These are phyloP conservation scores for Peronospora destructor DNA, from an alignment of 352 stramenopile species.

Conservation along the genomic window DNA sequence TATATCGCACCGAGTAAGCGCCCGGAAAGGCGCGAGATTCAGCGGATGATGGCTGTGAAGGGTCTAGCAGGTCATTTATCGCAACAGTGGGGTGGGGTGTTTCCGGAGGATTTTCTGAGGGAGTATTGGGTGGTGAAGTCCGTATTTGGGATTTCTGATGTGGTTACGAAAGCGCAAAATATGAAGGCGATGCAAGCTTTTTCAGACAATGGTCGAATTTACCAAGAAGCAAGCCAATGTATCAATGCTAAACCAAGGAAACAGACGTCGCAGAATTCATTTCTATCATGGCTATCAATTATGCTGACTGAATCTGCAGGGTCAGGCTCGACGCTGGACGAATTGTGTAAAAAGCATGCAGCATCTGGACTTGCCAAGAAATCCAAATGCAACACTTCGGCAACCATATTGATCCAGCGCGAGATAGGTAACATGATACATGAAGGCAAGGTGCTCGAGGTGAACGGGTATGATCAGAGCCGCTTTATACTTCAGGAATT, in stretches of 20 bases:
- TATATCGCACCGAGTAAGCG: slow-evolving; percentile 28
- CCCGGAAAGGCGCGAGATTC: slow-evolving; percentile 14
- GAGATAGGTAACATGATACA: slow-evolving; percentile 34
- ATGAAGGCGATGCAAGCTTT: slow-evolving; percentile 39
- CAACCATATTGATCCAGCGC: slow-evolving; percentile 21
- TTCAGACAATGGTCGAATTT: slow-evolving; percentile 19
- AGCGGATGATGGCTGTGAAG: slow-evolving; percentile 46
- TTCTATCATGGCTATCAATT: slow-evolving; percentile 19
- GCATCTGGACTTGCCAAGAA: slow-evolving; percentile 8
- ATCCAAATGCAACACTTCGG: not conserved
- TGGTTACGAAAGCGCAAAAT: slow-evolving; percentile 15
- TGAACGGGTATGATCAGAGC: slow-evolving; percentile 50
- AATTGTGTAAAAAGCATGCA: slow-evolving; percentile 21
- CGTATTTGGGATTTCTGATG: slow-evolving; percentile 30
- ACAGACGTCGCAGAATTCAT: slow-evolving; percentile 1
- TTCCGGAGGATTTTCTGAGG: slow-evolving; percentile 63
- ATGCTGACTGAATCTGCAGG: slow-evolving; percentile 17
- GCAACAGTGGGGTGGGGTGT: slow-evolving; percentile 34
- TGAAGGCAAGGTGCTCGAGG: slow-evolving; percentile 41
- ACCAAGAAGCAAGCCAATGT: not conserved
- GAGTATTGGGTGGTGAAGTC: slow-evolving; percentile 70
- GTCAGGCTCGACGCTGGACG: slow-evolving; percentile 19
- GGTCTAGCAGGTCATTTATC: slow-evolving; percentile 63
- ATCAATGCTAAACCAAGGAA: slow-evolving; percentile 9
- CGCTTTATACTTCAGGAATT: slow-evolving; percentile 47